phyloP scores from a whole-genome alignment of 2,329 filamentous ascomycete species.

The Albifimbria verrucaria region DNA sequence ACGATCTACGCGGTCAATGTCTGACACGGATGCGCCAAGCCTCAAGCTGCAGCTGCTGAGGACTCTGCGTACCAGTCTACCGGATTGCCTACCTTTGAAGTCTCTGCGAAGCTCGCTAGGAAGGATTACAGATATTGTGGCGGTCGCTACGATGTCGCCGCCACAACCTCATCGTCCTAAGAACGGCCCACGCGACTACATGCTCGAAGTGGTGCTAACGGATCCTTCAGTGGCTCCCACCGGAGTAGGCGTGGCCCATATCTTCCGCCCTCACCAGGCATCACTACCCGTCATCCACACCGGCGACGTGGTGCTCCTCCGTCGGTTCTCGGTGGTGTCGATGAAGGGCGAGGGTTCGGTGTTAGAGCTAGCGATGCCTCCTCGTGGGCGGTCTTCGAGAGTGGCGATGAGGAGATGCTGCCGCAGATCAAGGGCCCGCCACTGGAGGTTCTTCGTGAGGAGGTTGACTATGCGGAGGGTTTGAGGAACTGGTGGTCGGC shows the following conservation, averaged over 20 bases:
- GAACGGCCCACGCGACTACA: slow-evolving; percentile 55
- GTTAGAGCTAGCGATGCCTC: slow-evolving; percentile 52
- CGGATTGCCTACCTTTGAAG: slow-evolving; percentile 52
- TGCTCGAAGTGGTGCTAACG: slow-evolving; percentile 54
- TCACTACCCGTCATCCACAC: slow-evolving; percentile 51
- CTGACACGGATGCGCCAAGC: slow-evolving; percentile 25
- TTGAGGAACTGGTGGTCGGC: slow-evolving; percentile 47
- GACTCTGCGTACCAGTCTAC: slow-evolving; percentile 44
- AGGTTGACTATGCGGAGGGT: slow-evolving; percentile 45
- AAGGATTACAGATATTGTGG: slow-evolving; percentile 51
- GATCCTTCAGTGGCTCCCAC: slow-evolving; percentile 52
- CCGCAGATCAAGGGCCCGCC: slow-evolving; percentile 58
- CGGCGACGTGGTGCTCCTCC: slow-evolving; percentile 58
- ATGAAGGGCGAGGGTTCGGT: slow-evolving; percentile 53
- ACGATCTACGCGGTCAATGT: slow-evolving; percentile 13
- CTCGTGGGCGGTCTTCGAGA: slow-evolving; percentile 61
- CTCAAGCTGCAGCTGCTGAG: slow-evolving; percentile 45
- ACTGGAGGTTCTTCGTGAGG: slow-evolving; percentile 50
- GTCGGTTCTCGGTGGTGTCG: slow-evolving; percentile 51
- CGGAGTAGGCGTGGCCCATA: slow-evolving; percentile 49
- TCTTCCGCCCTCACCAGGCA: slow-evolving; percentile 57
- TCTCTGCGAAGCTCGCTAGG: slow-evolving; percentile 46
- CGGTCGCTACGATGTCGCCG: slow-evolving; percentile 49
- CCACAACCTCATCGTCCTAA: slow-evolving; percentile 52
- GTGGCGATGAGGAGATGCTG: slow-evolving; percentile 32